A percentile compares a stretch with the other conserved stretches of the same genome.
Evolutionary conservation across 2,329 filamentous ascomycete genomes (phyloP).

Genomic region (Hirsutella minnesotensis): DNA sequence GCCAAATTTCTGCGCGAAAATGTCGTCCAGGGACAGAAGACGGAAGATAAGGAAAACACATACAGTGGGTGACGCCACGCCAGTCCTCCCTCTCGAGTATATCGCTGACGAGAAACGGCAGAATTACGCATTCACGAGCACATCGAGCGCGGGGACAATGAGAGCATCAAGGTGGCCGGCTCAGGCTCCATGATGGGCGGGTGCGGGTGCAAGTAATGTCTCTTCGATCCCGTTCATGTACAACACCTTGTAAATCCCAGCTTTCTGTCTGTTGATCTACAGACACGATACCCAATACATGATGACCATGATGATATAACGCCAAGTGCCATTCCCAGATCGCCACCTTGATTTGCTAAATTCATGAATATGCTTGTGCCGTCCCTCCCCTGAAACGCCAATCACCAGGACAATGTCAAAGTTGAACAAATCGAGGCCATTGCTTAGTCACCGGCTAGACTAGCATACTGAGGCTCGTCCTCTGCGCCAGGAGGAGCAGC

Average conservation of each 20-base stretch:
- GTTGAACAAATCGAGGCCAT: background rate
- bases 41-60: conserved; percentile 28
- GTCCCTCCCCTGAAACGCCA: conserved; percentile 12
- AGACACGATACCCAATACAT: background rate
- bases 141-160: conserved; percentile 88
- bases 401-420: conserved; percentile 12
- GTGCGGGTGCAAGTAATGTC: conserved; percentile 18
- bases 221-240: background rate
- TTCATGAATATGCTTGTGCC: background rate
- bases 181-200: conserved; percentile 15
- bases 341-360: too few species aligned
- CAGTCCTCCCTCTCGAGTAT: background rate
- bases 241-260: background rate
- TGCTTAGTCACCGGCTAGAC: conserved; percentile 64
- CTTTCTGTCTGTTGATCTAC: background rate
- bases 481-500: conserved; percentile 70
- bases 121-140: conserved; percentile 81
- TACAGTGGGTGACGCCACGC: conserved; percentile 41
- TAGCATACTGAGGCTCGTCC: conserved; percentile 68
- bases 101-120: conserved; percentile 23
- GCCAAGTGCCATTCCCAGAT: too few species aligned
- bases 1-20: conserved; percentile 71
- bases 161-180: conserved; percentile 62
- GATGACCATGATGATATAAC: background rate
- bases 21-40: conserved; percentile 68